Percentiles rank a stretch among this genome's conserved stretches.
Evolutionary conservation across 352 stramenopile species (phyloP).

Genomic region (Thraustochytrium striatum): DNA sequence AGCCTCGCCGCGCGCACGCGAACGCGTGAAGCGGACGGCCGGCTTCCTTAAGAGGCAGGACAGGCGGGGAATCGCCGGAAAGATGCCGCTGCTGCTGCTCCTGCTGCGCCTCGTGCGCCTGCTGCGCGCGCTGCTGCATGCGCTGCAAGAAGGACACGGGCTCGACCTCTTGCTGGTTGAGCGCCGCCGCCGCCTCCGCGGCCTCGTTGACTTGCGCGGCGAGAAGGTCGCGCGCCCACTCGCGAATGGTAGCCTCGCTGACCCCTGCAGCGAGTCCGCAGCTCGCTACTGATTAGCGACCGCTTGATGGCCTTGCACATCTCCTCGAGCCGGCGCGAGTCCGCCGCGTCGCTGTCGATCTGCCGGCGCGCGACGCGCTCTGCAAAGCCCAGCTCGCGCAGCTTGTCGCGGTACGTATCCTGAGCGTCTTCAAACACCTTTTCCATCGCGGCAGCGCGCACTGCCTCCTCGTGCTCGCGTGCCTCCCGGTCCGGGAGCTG

Average conservation of each 20-base stretch:
- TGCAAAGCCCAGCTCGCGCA: slow-evolving; percentile 1
- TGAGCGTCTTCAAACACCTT: slow-evolving; percentile 9
- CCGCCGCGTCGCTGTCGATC: neutral
- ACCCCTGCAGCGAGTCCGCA: slow-evolving; percentile 1
- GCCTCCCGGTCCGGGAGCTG: neutral
- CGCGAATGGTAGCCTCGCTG: slow-evolving; percentile 25
- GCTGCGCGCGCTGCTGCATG: too few species aligned
- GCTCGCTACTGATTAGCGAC: slow-evolving; percentile 4
- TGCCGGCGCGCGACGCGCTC: neutral
- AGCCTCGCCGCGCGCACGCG: neutral
- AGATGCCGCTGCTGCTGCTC: neutral
- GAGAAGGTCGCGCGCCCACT: neutral
- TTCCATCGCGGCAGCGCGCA: neutral
- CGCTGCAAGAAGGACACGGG: too few species aligned
- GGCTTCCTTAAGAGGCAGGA: neutral
- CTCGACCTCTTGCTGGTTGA: neutral
- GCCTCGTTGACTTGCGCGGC: neutral
- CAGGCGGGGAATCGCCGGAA: neutral
- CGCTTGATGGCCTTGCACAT: slow-evolving; percentile 36
- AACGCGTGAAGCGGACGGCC: neutral
- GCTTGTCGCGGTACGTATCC: neutral
- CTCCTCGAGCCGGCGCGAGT: slow-evolving; percentile 19
- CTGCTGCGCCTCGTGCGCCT: neutral
- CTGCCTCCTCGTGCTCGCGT: neutral
- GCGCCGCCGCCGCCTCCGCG: neutral